These are phyloP conservation scores for Penicillium macrosclerotiorum DNA, from an alignment of 495 filamentous ascomycete species.

Conservation along the genomic window DNA sequence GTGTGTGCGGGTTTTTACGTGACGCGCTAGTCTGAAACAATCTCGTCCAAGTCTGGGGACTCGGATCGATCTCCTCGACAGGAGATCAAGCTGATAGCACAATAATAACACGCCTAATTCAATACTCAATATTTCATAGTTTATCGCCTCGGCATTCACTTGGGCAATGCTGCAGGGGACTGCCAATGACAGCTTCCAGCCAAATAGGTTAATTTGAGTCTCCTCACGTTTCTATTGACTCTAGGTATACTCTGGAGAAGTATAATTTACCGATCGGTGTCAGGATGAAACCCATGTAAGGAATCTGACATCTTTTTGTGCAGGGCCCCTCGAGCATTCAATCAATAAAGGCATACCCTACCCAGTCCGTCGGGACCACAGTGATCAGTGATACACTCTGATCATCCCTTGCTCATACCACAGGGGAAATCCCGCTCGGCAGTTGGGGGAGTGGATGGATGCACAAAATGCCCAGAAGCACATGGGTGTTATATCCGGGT, in stretches of 20 bases:
- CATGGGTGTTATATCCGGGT: no score
- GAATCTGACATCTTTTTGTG: neutral
- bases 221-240: no score
- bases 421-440: neutral
- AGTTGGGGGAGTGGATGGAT: neutral
- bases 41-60: neutral
- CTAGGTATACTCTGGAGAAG: no score
- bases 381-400: no score
- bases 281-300: conserved; percentile 2
- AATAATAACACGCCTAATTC: no score
- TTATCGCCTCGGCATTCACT: neutral
- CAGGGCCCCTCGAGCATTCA: neutral
- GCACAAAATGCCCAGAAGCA: no score
- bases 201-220: conserved; percentile 9
- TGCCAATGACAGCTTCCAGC: neutral
- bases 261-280: no score
- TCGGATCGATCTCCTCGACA: no score
- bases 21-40: neutral
- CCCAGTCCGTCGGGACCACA: neutral
- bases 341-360: neutral
- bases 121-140: no score
- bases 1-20: conserved; percentile 7
- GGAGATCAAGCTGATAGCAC: no score
- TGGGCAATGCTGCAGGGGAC: conserved; percentile 7
- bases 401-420: conserved; percentile 16